Conservation (phyloP, 495 filamentous ascomycete species). For the Trypethelium eluteriae region DNA sequence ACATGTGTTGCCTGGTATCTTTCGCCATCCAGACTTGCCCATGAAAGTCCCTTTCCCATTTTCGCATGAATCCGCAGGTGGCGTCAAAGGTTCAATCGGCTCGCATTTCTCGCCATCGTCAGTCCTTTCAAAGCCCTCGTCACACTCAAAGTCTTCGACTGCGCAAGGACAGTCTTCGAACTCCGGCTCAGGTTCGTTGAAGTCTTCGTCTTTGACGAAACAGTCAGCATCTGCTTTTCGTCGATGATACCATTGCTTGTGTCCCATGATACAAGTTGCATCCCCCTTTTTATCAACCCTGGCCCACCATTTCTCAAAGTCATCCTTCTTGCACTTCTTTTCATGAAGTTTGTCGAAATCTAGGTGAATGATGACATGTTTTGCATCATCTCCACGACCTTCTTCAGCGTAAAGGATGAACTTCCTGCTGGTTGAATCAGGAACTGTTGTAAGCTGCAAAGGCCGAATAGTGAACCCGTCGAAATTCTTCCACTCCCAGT, state of each 20-base stretch:
- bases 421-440: conserved; percentile 83
- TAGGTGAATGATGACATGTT: conserved; percentile 58
- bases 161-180: conserved; percentile 71
- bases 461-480: conserved; percentile 46
- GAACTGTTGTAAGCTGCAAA: conserved; percentile 69
- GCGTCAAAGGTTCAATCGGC: conserved; percentile 44
- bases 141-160: conserved; percentile 82
- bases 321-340: conserved; percentile 65
- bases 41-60: conserved; percentile 59
- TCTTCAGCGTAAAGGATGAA: conserved; percentile 62
- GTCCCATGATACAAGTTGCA: conserved; percentile 87
- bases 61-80: conserved; percentile 59
- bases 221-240: conserved; percentile 80
- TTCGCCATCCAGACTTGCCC: conserved; percentile 80
- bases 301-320: conserved; percentile 84
- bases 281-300: conserved; percentile 70
- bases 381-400: conserved; percentile 39
- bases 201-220: conserved; percentile 70
- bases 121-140: conserved; percentile 70
- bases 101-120: conserved; percentile 60
- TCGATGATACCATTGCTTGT: conserved; percentile 72
- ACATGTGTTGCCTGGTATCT: conserved; percentile 88
- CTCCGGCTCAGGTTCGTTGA: conserved; percentile 59
- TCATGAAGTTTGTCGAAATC: conserved; percentile 80
- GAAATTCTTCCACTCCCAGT: conserved; percentile 60